Evolutionary conservation across 176 grass and related monocot species (phyloP), one percentile per base, ranked within the genome.

Genomic region (Puccinellia tenuiflora): DNA sequence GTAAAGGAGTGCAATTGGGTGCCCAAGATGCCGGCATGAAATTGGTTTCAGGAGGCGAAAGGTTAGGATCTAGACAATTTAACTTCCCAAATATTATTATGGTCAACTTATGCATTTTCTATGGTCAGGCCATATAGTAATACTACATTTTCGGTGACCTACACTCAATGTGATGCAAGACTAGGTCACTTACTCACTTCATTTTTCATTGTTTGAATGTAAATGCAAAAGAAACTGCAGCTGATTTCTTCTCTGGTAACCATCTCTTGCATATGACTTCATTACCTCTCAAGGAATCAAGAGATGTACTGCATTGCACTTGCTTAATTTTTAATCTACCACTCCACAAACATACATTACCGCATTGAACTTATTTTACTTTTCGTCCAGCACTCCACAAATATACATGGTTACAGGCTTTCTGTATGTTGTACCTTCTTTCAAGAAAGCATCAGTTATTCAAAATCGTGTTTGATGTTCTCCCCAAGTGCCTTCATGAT

Each of bases 291-390:
- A n/a, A 53, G 30, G 33, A 18, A 35, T 75, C 34, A 20, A 43
- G 50, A 34, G 30, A 30, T 71, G 35, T 40, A n/a, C 34, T 25
- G 38, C 79, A 77, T 68, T 45, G 9, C 54, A 30, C 20, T 40
- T 63, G 13, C 15, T 78, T 52, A 74, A 65, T 53, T 75, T 86
- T 24, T 25, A n/a, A n/a, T n/a, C n/a, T n/a, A n/a, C n/a, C n/a
- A n/a, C n/a, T n/a, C n/a, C n/a, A n/a, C n/a, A n/a, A n/a, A n/a
- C n/a, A n/a, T n/a, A n/a, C n/a, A n/a, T n/a, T n/a, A n/a, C n/a
- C n/a, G n/a, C n/a, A n/a, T n/a, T n/a, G n/a, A n/a, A n/a, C n/a
- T n/a, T n/a, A n/a, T n/a, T n/a, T n/a, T n/a, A n/a, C n/a, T n/a
- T n/a, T n/a, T n/a, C 51, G 20, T 47, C 33, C 75, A 9, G 55